phyloP scores from a whole-genome alignment of 2,329 filamentous ascomycete genomes.

The Didymellaceae sp. region DNA sequence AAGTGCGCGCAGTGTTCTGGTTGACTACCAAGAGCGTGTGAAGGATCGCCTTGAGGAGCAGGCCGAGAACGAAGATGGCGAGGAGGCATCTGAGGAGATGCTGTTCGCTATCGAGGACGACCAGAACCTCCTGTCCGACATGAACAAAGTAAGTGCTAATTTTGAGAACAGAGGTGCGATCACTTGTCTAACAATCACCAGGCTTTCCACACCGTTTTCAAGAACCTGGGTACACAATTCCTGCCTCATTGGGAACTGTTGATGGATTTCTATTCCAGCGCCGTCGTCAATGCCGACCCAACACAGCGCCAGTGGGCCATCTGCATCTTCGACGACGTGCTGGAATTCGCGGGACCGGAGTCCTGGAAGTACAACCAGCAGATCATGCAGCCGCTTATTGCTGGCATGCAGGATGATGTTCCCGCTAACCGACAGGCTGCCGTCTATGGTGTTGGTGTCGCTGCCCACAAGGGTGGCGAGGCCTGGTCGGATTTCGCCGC shows the following conservation, averaged over 20 bases:
- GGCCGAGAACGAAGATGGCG: constrained; percentile 83
- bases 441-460: constrained; percentile 93
- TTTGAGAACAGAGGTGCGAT: constrained; percentile 79
- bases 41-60: constrained; percentile 82
- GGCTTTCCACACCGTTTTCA: constrained; percentile 98
- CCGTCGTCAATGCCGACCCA: constrained; percentile 79
- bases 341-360: constrained; percentile 92
- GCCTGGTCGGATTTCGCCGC: constrained; percentile 89
- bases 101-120: constrained; percentile 95
- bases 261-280: constrained; percentile 82
- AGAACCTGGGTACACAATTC: constrained; percentile 87
- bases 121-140: constrained; percentile 93
- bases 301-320: constrained; percentile 98
- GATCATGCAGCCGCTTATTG: constrained; percentile 84
- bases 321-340: constrained; percentile 97
- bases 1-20: constrained; percentile 80
- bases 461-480: constrained; percentile 87
- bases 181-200: constrained; percentile 98
- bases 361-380: constrained; percentile 86
- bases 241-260: constrained; percentile 87
- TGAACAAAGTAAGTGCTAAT: constrained; percentile 75
- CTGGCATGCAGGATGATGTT: constrained; percentile 83
- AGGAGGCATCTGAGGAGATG: constrained; percentile 86
- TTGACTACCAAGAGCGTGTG: constrained; percentile 92
- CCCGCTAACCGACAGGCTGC: constrained; percentile 95